phyloP scores from a whole-genome alignment of 331 rosid genomes.

The Malus hybrid region DNA sequence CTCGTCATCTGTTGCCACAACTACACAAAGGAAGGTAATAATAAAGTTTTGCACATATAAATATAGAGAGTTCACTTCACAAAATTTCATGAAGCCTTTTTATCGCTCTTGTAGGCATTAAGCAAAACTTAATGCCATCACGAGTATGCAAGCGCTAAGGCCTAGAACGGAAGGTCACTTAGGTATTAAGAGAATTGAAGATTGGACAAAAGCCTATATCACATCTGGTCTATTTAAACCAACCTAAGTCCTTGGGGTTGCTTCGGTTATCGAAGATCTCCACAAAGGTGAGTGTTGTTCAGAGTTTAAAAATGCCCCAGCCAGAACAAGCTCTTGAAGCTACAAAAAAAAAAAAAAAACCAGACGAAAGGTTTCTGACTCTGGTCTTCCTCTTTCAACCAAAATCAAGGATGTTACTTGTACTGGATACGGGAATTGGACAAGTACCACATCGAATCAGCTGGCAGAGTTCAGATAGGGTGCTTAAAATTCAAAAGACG shows the following conservation, averaged over 20 bases:
- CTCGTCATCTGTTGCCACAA: slow-evolving; percentile 96
- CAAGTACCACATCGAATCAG: background rate
- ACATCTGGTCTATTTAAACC: background rate
- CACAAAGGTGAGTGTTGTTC: background rate
- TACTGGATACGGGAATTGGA: background rate
- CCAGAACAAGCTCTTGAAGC: background rate
- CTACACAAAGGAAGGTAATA: slow-evolving; percentile 28
- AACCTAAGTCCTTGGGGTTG: background rate
- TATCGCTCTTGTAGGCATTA: background rate
- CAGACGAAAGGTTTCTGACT: background rate
- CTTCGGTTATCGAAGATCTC: background rate
- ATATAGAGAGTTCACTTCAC: background rate
- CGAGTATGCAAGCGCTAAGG: background rate
- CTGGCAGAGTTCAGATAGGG: background rate
- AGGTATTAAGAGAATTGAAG: background rate
- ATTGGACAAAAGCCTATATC: background rate
- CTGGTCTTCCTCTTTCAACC: background rate
- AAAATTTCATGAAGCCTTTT: background rate
- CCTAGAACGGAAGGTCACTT: background rate
- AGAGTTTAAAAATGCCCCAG: background rate
- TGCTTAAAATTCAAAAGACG: background rate
- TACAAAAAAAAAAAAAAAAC: background rate
- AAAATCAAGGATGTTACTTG: background rate
- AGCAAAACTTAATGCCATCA: background rate
- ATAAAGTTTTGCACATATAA: background rate